Base-by-base conservation (phyloP, 257 asterid species). In the Linaria vulgaris region DNA sequence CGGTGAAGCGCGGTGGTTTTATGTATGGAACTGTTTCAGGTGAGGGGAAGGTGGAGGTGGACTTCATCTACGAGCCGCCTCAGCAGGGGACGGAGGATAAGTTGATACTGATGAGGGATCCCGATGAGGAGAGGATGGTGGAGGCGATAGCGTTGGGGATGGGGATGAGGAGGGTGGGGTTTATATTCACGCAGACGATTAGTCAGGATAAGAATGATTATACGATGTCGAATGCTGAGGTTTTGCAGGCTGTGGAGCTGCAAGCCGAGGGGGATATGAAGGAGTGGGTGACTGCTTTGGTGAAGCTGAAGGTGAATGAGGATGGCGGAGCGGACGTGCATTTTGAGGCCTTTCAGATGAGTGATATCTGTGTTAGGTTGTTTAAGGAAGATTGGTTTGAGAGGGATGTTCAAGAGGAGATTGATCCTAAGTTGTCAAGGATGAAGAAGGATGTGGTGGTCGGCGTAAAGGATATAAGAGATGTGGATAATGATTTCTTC, bases 281-380 rank as follows among this genome's bases (percentile, higher is more conserved):
- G 78, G 94, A 85, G 72, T 85, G 94, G 90, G 94, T 83, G 16
- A 85, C 92, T 1, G 88, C 88, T 2, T 43, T 85, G 31, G 92
- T 85, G 69, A 85, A 85, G 77, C 72, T 94, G 44, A 90, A 89
- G 78, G 97, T 90, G 74, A 92, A 78, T 30, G 94, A 82, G 69
- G 87, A 85, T 49, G 94, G 86, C 14, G 78, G 61, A 12, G 84
- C 81, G 0, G 81, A 84, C 24, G 91, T 84, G 74, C 91, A 84
- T 68, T 85, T 85, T 25, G 92, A 85, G 82, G 92, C 92, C 24
- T 85, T 85, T 61, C 92, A 85, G 73, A 73, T 82, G 83, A 85
- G 88, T 70, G 92, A 85, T 76, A 69, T 80, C 77, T 82, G 92
- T 56, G 71, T 80, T 16, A 71, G 81, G 73, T 58, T 85, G 72